Conservation (phyloP, 2,329 filamentous ascomycete genomes). For the Penicillium hordei region DNA sequence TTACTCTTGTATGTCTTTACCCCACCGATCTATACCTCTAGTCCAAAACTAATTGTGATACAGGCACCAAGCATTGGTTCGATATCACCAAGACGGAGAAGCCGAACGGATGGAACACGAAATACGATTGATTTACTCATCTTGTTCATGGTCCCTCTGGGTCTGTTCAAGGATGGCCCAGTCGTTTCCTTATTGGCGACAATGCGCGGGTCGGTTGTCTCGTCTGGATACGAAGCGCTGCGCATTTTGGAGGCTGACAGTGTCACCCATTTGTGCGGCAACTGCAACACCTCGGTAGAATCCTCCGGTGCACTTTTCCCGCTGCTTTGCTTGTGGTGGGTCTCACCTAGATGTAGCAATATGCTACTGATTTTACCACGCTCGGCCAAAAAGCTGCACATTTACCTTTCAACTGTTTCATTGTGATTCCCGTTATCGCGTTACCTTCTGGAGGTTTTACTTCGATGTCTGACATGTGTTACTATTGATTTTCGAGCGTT, state of each 20-base stretch:
- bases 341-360: neutral
- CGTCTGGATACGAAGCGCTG: slow-evolving; percentile 8
- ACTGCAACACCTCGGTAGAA: slow-evolving; percentile 9
- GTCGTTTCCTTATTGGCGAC: slow-evolving; percentile 24
- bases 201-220: slow-evolving; percentile 20
- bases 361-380: neutral
- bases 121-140: slow-evolving; percentile 49
- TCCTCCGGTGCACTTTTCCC: neutral
- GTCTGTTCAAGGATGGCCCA: slow-evolving; percentile 20
- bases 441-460: neutral
- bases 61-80: slow-evolving; percentile 82
- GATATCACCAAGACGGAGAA: slow-evolving; percentile 78
- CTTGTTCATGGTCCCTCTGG: slow-evolving; percentile 17
- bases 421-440: slow-evolving; percentile 1
- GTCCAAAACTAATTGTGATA: slow-evolving; percentile 10
- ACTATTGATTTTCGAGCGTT: slow-evolving; percentile 20
- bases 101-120: slow-evolving; percentile 79
- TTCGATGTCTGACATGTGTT: slow-evolving; percentile 18
- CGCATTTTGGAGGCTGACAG: slow-evolving; percentile 9
- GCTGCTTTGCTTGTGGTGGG: neutral
- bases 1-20: slow-evolving; percentile 76
- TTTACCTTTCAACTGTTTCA: neutral
- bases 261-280: slow-evolving; percentile 8
- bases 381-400: neutral
- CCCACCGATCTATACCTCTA: neutral